A percentile compares a stretch with the other conserved stretches of the same genome.
phyloP scores from a whole-genome alignment of 768 basidiomycete species.

The Rhodotorula kratochvilovae region DNA sequence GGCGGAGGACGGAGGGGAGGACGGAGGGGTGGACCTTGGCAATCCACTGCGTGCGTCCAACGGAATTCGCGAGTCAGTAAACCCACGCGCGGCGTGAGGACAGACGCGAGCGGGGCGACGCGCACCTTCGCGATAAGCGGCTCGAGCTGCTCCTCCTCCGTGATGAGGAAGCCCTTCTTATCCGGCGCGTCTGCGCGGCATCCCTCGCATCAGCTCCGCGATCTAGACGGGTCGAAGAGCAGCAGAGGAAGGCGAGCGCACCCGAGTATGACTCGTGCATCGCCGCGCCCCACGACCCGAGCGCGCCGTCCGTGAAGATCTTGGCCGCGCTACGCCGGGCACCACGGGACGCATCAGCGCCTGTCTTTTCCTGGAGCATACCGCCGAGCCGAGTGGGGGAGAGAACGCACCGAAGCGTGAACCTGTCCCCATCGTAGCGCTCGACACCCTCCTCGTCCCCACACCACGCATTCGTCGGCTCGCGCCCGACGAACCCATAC shows the following conservation, averaged over 20 bases:
- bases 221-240: not conserved
- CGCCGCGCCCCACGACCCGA: slow-evolving; percentile 90
- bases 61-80: no score
- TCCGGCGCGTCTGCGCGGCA: slow-evolving; percentile 53
- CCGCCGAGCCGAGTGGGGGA: no score
- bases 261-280: slow-evolving; percentile 66
- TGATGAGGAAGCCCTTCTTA: slow-evolving; percentile 65
- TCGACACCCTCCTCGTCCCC: slow-evolving; percentile 56
- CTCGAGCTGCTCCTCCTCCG: slow-evolving; percentile 56
- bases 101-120: no score
- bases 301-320: slow-evolving; percentile 75
- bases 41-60: slow-evolving; percentile 3
- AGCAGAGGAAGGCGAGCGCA: not conserved
- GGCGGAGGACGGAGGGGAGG: not conserved
- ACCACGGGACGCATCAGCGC: no score
- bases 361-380: no score
- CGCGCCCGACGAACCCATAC: slow-evolving; percentile 46
- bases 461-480: slow-evolving; percentile 58
- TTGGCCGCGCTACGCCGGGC: slow-evolving; percentile 59
- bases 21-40: slow-evolving; percentile 27
- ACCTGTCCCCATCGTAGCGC: slow-evolving; percentile 60
- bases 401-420: slow-evolving; percentile 54
- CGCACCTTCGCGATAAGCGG: slow-evolving; percentile 58
- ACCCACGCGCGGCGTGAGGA: no score
- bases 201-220: no score